Evolutionary conservation across 805 yeast species (phyloP), one percentile per base, ranked within the genome.

Genomic region (Sugiyamaella smithiae): DNA sequence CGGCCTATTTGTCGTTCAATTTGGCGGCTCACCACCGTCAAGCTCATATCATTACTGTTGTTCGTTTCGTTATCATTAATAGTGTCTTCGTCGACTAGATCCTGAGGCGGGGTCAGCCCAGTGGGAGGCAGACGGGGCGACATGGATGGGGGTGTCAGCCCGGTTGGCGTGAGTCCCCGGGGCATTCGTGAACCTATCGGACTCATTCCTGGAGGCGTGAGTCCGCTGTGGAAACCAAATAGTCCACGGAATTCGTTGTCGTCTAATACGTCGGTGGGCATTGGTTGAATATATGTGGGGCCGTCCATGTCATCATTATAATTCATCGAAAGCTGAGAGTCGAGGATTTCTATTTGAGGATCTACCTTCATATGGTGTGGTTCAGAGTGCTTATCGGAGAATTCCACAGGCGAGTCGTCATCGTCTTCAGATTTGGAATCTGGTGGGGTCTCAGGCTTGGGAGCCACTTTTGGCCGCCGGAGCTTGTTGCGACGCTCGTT

Each of bases 401-500:
- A n/a, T n/a, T n/a, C n/a, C n/a, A n/a, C n/a, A n/a, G n/a, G n/a
- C n/a, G n/a, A n/a, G n/a, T n/a, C n/a, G n/a, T n/a, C n/a, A n/a
- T n/a, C n/a, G n/a, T n/a, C n/a, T n/a, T n/a, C n/a, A n/a, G n/a
- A n/a, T n/a, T n/a, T n/a, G n/a, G n/a, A n/a, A n/a, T n/a, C n/a
- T n/a, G n/a, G n/a, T n/a, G n/a, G n/a, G n/a, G 38, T 14, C 38
- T 35, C 22, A 4, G 9, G 22, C 6, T 19, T 35, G 22, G 38
- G 22, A 35, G 22, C 38, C 5, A 19, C 22, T 35, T 20, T 5
- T 12, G 11, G 38, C 9, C 22, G 38, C 26, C 55, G 29, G 11
- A 43, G 43, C 60, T 75, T 77, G 57, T 79, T 78, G 23, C 55
- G 56, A 16, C 64, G 50, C 61, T 80, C 85, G 9, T 75, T 72